These are phyloP conservation scores for Trichophyton equinum DNA, from an alignment of 2,329 filamentous ascomycete species.

Conservation along the genomic window DNA sequence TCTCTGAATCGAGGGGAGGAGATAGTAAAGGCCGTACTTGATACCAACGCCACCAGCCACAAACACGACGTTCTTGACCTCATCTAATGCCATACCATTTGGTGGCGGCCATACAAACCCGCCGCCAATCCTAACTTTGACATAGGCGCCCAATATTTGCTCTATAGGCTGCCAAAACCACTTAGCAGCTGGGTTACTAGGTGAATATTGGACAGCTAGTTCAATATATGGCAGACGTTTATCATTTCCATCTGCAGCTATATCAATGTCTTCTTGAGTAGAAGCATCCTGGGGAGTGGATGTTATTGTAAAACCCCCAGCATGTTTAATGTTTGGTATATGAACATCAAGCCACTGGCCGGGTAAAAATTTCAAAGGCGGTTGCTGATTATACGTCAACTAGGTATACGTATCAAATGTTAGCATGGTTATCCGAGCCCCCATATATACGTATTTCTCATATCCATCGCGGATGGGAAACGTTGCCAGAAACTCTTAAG, in stretches of 20 bases:
- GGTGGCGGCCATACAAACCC: conserved; percentile 67
- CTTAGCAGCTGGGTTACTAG: conserved; percentile 57
- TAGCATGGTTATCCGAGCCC: neutral
- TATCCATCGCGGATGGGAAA: neutral
- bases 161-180: conserved; percentile 56
- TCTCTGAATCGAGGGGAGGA: neutral
- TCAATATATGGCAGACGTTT: conserved; percentile 39
- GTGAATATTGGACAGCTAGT: conserved; percentile 62
- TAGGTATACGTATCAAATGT: neutral
- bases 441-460: neutral
- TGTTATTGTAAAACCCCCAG: conserved; percentile 81
- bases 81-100: conserved; percentile 26
- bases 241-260: conserved; percentile 8
- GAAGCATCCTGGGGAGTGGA: conserved; percentile 53
- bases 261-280: conserved; percentile 14
- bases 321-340: conserved; percentile 53
- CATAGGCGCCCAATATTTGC: conserved; percentile 45
- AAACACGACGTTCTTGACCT: conserved; percentile 53
- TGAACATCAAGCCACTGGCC: conserved; percentile 85
- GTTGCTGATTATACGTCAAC: conserved; percentile 13
- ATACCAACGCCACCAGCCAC: conserved; percentile 73
- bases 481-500: neutral
- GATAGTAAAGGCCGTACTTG: conserved; percentile 41
- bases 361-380: conserved; percentile 51
- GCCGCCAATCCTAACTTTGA: conserved; percentile 64